Base-by-base conservation (phyloP, 2,329 filamentous ascomycete species). In the Monosporascus sp. region DNA sequence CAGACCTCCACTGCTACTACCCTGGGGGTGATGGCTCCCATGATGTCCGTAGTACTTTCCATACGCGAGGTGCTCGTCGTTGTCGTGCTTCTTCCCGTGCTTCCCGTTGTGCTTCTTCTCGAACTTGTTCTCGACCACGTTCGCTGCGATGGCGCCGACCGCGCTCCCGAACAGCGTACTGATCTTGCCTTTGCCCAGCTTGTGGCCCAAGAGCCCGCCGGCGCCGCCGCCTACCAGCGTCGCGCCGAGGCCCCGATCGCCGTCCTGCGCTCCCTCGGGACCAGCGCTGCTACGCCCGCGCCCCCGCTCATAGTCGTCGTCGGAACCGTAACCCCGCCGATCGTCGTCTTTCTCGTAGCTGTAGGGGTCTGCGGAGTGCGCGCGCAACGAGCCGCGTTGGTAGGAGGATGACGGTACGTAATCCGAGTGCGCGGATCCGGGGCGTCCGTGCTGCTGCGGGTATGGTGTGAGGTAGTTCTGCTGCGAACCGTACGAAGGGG, bases 101-200 rank as follows among this genome's bases (percentile, higher is more conserved):
- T 64, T 61, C 41, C 67, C 62, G 58, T 70, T 66, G 11, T 66
- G 54, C 18, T 67, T 65, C 64, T 67, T 65, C 64, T 73, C 67
- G 7, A 74, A 41, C 52, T 76, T 74, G 50, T 73, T 61, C 63
- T 77, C 76, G 38, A 82, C 63, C 18, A 75, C 67, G 58, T 83
- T 83, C 7, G 81, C 81, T 3, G 75, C 77, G 14, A 82, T 71
- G 0, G 79, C 80, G 24, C 82, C 82, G 11, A 75, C 77, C 2
- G 81, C 72, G 7, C 75, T 69, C 0, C 80, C 80, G 1, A 76
- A 71, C 6, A 82, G 59, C 2, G 80, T 79, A 24, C 78, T 78
- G 37, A 84, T 62, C 47, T 76, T 69, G 6, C 80, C 79, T 50
- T 78, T 78, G 20, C 80, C 79, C 11, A 79, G 63, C 65, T 83